A percentile compares a stretch with the other conserved stretches of the same genome.
Conservation (phyloP, 441 rosid species). For the Dalechampia spathulata region DNA sequence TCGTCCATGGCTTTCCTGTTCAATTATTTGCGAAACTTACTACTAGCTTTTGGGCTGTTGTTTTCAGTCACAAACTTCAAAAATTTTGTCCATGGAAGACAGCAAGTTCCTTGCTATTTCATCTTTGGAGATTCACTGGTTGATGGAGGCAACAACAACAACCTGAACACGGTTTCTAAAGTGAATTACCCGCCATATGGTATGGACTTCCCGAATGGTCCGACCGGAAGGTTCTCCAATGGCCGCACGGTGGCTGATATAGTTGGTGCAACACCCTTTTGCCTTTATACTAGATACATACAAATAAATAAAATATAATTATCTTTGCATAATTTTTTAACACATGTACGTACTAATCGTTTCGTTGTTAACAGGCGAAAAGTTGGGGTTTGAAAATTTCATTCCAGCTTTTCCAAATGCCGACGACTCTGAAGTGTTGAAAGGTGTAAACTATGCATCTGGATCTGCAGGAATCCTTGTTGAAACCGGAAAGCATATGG, state of each 20-base stretch:
- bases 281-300: no score
- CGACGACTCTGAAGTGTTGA: constrained; percentile 2
- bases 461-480: not conserved
- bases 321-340: no score
- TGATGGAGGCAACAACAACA: constrained; percentile 24
- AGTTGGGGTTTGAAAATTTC: constrained; percentile 16
- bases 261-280: not conserved
- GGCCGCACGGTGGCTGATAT: constrained; percentile 13
- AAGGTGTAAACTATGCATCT: constrained; percentile 26
- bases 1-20: not conserved
- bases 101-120: constrained; percentile 23
- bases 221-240: constrained; percentile 22
- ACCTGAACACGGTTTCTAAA: constrained; percentile 6
- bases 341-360: no score
- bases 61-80: not conserved
- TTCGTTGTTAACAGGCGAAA: constrained; percentile 9
- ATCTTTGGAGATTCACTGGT: constrained; percentile 28
- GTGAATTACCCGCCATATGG: constrained; percentile 23
- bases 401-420: constrained; percentile 17
- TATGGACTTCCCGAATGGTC: constrained; percentile 15
- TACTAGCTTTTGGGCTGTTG: not conserved
- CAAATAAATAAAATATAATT: no score
- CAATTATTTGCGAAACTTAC: not conserved
- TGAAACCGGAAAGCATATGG: not conserved
- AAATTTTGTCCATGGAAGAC: not conserved